Evolutionary conservation across 2,329 filamentous ascomycete genomes (phyloP).

Genomic region (Talaromyces atroroseus): DNA sequence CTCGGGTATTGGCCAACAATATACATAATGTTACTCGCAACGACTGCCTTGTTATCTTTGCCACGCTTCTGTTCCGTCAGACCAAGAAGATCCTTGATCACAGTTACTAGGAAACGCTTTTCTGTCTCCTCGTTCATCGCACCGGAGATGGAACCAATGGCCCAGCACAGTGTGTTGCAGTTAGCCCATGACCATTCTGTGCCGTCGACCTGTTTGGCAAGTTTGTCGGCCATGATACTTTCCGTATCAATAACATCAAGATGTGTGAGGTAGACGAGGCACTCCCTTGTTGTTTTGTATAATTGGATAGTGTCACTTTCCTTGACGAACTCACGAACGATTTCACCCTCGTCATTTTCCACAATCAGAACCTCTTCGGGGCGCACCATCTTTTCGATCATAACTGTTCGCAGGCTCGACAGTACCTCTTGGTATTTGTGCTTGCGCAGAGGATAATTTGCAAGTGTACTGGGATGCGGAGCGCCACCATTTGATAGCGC

Average conservation of each 20-base stretch:
- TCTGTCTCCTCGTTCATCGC: constrained; percentile 99
- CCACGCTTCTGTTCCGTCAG: constrained; percentile 98
- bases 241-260: constrained; percentile 96
- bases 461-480: constrained; percentile 75
- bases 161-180: constrained; percentile 99
- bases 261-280: constrained; percentile 93
- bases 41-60: constrained; percentile 98
- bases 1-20: constrained; percentile 98
- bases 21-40: constrained; percentile 99
- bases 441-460: constrained; percentile 89
- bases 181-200: constrained; percentile 99
- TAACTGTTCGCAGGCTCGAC: constrained; percentile 89
- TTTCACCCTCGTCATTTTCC: constrained; percentile 99
- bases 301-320: constrained; percentile 98
- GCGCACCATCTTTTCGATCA: constrained; percentile 99
- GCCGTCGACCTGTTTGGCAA: constrained; percentile 90
- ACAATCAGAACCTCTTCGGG: constrained; percentile 97
- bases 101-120: constrained; percentile 95
- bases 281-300: constrained; percentile 98
- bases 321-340: constrained; percentile 98
- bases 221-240: constrained; percentile 98
- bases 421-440: constrained; percentile 96
- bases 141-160: constrained; percentile 95
- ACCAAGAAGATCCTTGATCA: constrained; percentile 95
- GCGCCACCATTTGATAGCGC: constrained; percentile 73